Conservation (phyloP, 768 basidiomycete genomes). For the Rubroboletus pulcherrimus region DNA sequence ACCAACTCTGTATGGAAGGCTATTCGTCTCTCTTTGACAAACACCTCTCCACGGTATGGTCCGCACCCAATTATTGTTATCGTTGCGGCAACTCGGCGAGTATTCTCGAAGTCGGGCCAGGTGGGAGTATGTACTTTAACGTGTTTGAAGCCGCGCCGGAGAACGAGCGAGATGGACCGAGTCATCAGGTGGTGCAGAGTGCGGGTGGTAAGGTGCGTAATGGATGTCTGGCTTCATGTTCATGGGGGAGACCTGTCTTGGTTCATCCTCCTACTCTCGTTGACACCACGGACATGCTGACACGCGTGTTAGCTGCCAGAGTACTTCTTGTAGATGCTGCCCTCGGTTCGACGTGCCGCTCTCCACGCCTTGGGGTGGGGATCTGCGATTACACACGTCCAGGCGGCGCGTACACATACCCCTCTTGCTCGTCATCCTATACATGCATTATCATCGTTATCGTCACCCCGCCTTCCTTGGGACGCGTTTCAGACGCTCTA, state of each 20-base stretch:
- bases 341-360: not conserved
- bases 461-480: not conserved
- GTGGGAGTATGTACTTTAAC: slow-evolving; percentile 86
- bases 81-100: slow-evolving; percentile 97
- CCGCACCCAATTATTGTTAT: slow-evolving; percentile 98
- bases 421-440: not conserved
- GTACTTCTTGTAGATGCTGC: slow-evolving; percentile 57
- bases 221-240: not conserved
- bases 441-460: slow-evolving; percentile 3
- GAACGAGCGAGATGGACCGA: slow-evolving; percentile 90
- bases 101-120: slow-evolving; percentile 93
- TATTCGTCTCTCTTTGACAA: slow-evolving; percentile 97
- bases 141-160: slow-evolving; percentile 99
- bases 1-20: slow-evolving; percentile 99
- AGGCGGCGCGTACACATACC: not conserved
- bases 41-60: slow-evolving; percentile 96
- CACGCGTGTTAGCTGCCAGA: slow-evolving; percentile 60
- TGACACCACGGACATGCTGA: not conserved
- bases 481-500: slow-evolving; percentile 5
- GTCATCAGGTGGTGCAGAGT: slow-evolving; percentile 70
- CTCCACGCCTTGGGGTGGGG: not conserved
- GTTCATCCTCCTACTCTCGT: not conserved
- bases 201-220: slow-evolving; percentile 62
- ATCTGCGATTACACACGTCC: slow-evolving; percentile 6
- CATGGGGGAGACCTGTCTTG: not conserved